Conservation (phyloP, 2,329 filamentous ascomycete genomes). For the Penicillium digitatum region DNA sequence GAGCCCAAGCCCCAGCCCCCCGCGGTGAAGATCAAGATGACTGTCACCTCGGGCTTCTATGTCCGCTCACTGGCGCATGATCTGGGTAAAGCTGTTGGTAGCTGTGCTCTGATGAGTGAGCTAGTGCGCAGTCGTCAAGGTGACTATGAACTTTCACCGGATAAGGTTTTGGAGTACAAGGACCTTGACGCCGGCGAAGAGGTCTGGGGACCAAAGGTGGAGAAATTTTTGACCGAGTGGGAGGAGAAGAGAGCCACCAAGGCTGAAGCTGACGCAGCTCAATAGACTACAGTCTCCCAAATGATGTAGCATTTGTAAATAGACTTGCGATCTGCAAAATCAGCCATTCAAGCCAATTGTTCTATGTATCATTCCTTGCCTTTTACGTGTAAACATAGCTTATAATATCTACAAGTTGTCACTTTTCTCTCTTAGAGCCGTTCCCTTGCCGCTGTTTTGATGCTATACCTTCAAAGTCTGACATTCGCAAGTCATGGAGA, state of each 20-base stretch:
- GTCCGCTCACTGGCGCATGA: slow-evolving; percentile 92
- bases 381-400: background rate
- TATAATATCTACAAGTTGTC: background rate
- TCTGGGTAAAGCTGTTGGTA: slow-evolving; percentile 74
- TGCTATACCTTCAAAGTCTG: background rate
- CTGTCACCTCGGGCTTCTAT: slow-evolving; percentile 93
- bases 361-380: background rate
- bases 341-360: background rate
- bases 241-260: slow-evolving; percentile 39
- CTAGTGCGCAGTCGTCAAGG: slow-evolving; percentile 77
- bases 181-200: slow-evolving; percentile 73
- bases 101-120: slow-evolving; percentile 79
- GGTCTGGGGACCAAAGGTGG: slow-evolving; percentile 75
- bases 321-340: slow-evolving; percentile 1
- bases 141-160: slow-evolving; percentile 66
- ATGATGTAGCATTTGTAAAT: slow-evolving; percentile 1
- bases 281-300: background rate
- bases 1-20: slow-evolving; percentile 48
- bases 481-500: background rate
- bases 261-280: slow-evolving; percentile 6
- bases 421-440: background rate
- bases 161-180: slow-evolving; percentile 72
- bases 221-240: slow-evolving; percentile 54
- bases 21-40: slow-evolving; percentile 80
- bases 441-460: too few species aligned